A percentile compares a stretch with the other conserved stretches of the same genome.
Conservation (phyloP, 768 basidiomycete genomes). For the Boletus rubropictus region DNA sequence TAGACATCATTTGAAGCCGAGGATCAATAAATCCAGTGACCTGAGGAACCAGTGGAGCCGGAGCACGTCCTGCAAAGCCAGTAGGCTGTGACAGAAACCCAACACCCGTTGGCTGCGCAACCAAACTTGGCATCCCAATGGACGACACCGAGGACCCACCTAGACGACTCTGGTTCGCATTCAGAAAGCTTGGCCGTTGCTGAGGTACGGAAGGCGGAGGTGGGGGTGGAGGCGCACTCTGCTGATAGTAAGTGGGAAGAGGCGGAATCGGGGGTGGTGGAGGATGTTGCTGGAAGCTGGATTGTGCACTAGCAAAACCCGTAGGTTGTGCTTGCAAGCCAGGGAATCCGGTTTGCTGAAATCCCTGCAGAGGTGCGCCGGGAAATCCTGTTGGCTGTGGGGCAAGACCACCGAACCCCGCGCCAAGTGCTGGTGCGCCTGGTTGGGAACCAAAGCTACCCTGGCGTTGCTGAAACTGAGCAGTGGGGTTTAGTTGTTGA, state of each 20-base stretch:
- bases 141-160: slow-evolving; percentile 26
- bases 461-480: slow-evolving; percentile 42
- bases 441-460: slow-evolving; percentile 26
- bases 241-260: slow-evolving; percentile 57
- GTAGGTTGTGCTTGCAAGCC: slow-evolving; percentile 51
- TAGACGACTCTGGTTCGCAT: slow-evolving; percentile 46
- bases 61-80: slow-evolving; percentile 46
- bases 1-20: slow-evolving; percentile 83
- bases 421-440: slow-evolving; percentile 26
- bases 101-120: slow-evolving; percentile 20
- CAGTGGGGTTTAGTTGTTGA: slow-evolving; percentile 26
- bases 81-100: slow-evolving; percentile 26
- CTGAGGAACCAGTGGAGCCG: slow-evolving; percentile 58
- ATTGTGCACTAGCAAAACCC: slow-evolving; percentile 33
- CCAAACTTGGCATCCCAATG: slow-evolving; percentile 10
- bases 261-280: slow-evolving; percentile 58
- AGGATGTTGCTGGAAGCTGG: slow-evolving; percentile 32
- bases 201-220: slow-evolving; percentile 32
- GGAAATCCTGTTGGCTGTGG: slow-evolving; percentile 60
- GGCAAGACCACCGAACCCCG: slow-evolving; percentile 38
- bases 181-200: slow-evolving; percentile 48
- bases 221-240: slow-evolving; percentile 37
- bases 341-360: slow-evolving; percentile 42
- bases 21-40: slow-evolving; percentile 80
- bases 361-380: slow-evolving; percentile 34